Percentiles rank a stretch among this genome's conserved stretches.
phyloP scores from a whole-genome alignment of 768 basidiomycete species.

The Tulasnella sp. region DNA sequence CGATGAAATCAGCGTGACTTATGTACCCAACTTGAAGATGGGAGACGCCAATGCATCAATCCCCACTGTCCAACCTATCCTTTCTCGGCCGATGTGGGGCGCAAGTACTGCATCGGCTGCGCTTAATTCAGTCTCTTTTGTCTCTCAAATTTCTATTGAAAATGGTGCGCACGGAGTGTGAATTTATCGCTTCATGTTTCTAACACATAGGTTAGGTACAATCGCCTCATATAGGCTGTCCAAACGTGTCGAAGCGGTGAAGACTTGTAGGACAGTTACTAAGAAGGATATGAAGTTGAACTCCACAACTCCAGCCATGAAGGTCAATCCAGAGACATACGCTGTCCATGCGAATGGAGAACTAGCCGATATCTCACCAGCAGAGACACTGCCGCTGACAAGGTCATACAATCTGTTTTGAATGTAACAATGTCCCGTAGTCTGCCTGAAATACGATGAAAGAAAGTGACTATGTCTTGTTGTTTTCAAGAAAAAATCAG shows the following conservation, averaged over 20 bases:
- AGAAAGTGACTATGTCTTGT: no score
- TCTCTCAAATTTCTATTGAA: conserved; percentile 57
- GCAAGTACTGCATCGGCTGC: conserved; percentile 62
- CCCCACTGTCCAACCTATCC: conserved; percentile 84
- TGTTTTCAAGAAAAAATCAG: no score
- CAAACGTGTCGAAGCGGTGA: conserved; percentile 64
- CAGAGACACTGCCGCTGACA: conserved; percentile 51
- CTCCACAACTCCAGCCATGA: conserved; percentile 62
- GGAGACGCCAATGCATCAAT: conserved; percentile 96
- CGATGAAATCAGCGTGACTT: neutral
- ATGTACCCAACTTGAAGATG: conserved; percentile 40
- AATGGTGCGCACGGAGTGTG: conserved; percentile 25
- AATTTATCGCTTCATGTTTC: neutral
- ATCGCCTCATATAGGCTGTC: conserved; percentile 54
- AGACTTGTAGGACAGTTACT: conserved; percentile 53
- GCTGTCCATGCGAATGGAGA: conserved; percentile 73
- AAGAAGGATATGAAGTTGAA: conserved; percentile 97
- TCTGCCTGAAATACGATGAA: no score
- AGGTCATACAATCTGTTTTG: conserved; percentile 72
- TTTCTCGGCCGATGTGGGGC: conserved; percentile 90
- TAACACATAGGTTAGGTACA: conserved; percentile 31
- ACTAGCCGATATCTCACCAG: conserved; percentile 63
- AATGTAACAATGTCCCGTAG: no score
- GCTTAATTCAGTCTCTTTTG: conserved; percentile 74
- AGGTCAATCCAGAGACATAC: conserved; percentile 85